Evolutionary conservation across 192 early-diverging fungal genomes (phyloP), one percentile per base, ranked within the genome.

Genomic region (Podila verticillata): DNA sequence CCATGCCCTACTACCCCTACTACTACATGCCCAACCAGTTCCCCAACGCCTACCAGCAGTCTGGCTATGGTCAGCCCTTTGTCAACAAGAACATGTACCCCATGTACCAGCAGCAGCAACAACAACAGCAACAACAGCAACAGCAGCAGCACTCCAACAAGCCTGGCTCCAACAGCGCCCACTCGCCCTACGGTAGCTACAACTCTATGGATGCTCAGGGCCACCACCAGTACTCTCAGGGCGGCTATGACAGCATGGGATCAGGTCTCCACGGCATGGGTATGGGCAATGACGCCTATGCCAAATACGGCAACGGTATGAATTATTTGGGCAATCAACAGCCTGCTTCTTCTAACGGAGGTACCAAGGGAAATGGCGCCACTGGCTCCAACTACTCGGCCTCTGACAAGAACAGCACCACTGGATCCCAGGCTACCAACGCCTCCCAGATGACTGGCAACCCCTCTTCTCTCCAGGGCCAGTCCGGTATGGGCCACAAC

Each of bases 81-180:
- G 88, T 95, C 82, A 95, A 95, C 86, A 96, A 97, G 88, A 89
- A 85, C 44, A 91, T 95, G 87, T 97, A 96, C 67, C 94, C 94
- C 20, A 92, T 93, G 90, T 95, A 96, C 74, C 84, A 86, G 61
- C 74, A 81, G 19, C 75, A 81, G 56, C 65, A 65, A 47, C 75
- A 83, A 30, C 67, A 66, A 5, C 82, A 84, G 61, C 81, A 84
- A 32, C 60, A 66, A 4, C 65, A 73, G 29, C 28, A 15, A 48
- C 80, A 81, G 60, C 72, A 84, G 48, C 72, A 82, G 2, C 81
- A 82, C 68, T 68, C 82, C 5, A 81, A 57, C 70, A 87, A 88
- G 63, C 83, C 85, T 60, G 75, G 82, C 20, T 28, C 70, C 31
- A 70, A 69, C 62, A 63, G 63, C 75, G 10, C n/a, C 4, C 51